phyloP scores from a whole-genome alignment of 345 rosid genomes.

The Brassica rapa region DNA sequence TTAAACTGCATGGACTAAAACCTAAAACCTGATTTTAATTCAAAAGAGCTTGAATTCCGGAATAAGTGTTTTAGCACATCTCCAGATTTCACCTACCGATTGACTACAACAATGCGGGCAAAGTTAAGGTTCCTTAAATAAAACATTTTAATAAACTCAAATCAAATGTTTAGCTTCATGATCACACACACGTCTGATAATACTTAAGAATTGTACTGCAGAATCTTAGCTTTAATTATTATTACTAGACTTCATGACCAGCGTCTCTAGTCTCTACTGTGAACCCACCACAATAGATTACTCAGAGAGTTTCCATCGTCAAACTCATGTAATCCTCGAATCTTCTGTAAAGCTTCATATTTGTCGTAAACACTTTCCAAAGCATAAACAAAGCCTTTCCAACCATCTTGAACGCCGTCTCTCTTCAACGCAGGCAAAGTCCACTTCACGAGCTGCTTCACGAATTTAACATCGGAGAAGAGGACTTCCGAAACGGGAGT shows the following conservation, averaged over 20 bases:
- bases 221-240: background rate
- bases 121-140: background rate
- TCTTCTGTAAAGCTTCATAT: background rate
- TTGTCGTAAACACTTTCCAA: background rate
- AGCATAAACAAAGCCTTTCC: background rate
- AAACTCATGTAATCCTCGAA: background rate
- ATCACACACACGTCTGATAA: background rate
- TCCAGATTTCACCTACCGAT: background rate
- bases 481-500: constrained; percentile 66
- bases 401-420: background rate
- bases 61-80: background rate
- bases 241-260: background rate
- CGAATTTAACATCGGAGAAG: constrained; percentile 51
- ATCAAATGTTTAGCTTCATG: background rate
- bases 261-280: background rate
- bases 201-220: background rate
- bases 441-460: background rate
- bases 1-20: no score
- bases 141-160: background rate
- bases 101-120: background rate
- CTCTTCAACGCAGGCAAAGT: background rate
- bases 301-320: background rate
- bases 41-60: no score
- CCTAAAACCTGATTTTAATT: no score
- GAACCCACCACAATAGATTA: constrained; percentile 2